Evolutionary conservation across 805 yeast species (phyloP).

Genomic region (Candida pini): DNA sequence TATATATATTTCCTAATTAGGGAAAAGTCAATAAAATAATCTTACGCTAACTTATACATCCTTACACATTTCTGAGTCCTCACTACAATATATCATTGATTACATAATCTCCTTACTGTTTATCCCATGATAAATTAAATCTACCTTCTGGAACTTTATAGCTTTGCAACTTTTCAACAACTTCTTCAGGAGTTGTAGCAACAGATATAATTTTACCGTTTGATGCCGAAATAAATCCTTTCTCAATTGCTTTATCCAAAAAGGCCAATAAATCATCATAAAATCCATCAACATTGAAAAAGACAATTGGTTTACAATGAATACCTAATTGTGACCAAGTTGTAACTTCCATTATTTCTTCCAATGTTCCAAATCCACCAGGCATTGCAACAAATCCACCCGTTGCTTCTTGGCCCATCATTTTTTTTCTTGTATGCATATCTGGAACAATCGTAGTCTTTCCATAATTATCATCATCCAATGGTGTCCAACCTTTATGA

Average conservation of each 20-base stretch:
- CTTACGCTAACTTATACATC: too few species aligned
- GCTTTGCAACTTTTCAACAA: constrained; percentile 51
- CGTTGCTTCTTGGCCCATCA: constrained; percentile 83
- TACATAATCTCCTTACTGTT: too few species aligned
- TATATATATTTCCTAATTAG: too few species aligned
- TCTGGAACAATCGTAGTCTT: constrained; percentile 75
- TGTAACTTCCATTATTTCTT: constrained; percentile 83
- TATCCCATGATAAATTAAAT: constrained; percentile 72
- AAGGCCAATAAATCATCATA: constrained; percentile 65
- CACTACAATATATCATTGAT: too few species aligned
- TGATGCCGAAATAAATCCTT: constrained; percentile 62
- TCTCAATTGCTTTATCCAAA: constrained; percentile 48
- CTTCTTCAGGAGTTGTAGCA: constrained; percentile 65
- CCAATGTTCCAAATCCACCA: constrained; percentile 88
- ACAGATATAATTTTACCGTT: constrained; percentile 65
- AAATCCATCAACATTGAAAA: constrained; percentile 76
- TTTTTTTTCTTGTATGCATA: constrained; percentile 83
- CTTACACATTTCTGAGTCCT: too few species aligned
- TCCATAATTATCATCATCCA: constrained; percentile 57
- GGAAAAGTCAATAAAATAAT: too few species aligned
- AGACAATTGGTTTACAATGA: constrained; percentile 73
- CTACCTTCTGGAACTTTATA: constrained; percentile 70
- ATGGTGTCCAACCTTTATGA: constrained; percentile 60
- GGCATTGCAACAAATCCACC: constrained; percentile 82
- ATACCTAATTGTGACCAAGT: constrained; percentile 91